These are phyloP conservation scores for Diaporthe citrichinensis DNA, from an alignment of 2,329 filamentous ascomycete genomes.

Conservation along the genomic window DNA sequence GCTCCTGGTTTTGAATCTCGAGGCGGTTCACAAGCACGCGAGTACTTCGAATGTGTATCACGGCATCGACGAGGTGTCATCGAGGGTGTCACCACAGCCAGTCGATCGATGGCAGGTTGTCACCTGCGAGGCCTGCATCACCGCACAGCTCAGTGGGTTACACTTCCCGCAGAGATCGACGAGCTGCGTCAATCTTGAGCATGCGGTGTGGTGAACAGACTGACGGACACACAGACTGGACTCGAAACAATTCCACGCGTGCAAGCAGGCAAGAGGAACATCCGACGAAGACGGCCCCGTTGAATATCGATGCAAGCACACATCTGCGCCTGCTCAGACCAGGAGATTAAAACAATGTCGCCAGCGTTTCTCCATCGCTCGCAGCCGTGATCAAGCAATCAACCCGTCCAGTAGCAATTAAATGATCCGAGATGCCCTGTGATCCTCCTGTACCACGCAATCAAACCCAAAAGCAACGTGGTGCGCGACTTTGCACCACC, in stretches of 20 bases:
- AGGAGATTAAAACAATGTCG: conserved; percentile 30
- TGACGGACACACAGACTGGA: neutral
- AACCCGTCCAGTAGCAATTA: conserved; percentile 11
- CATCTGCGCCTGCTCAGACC: neutral
- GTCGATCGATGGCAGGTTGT: conserved; percentile 16
- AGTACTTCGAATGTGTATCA: neutral
- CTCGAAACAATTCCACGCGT: neutral
- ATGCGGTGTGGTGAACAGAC: neutral
- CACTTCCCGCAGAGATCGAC: conserved; percentile 20
- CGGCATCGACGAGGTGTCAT: neutral
- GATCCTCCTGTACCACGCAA: conserved; percentile 30
- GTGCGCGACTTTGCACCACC: conserved; percentile 7
- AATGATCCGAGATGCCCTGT: conserved; percentile 26
- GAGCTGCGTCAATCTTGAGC: conserved; percentile 10
- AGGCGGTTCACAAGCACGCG: neutral
- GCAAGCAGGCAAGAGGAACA: neutral
- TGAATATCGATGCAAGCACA: neutral
- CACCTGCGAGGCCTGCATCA: neutral
- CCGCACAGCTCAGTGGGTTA: neutral
- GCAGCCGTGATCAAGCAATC: conserved; percentile 13
- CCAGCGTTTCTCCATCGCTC: conserved; percentile 17
- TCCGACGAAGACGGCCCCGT: neutral
- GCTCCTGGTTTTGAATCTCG: conserved; percentile 27
- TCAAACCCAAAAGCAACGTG: conserved; percentile 18
- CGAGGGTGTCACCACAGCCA: neutral